Evolutionary conservation across 73 alveolate genomes (phyloP).

Genomic region (Tetrahymena malaccensis): DNA sequence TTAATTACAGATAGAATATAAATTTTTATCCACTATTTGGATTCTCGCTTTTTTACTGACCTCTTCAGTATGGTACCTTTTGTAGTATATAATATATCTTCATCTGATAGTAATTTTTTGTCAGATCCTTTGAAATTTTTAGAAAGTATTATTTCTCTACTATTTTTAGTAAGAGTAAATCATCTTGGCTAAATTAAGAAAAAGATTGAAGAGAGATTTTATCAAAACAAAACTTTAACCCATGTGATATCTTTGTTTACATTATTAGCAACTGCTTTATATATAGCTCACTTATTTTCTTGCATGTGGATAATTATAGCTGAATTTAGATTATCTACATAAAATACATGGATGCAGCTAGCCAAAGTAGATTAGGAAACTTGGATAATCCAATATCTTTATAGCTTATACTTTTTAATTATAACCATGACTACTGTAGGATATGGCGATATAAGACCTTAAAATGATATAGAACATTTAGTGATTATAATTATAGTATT

Average conservation of each 20-base stretch:
- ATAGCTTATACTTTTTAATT: slow-evolving; percentile 17
- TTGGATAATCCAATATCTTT: slow-evolving; percentile 15
- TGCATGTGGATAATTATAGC: background rate
- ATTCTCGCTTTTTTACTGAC: background rate
- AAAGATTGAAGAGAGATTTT: background rate
- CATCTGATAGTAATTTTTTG: background rate
- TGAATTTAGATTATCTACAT: background rate
- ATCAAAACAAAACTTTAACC: background rate
- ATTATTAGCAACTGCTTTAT: background rate
- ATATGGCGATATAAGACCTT: slow-evolving; percentile 36
- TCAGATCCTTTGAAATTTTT: background rate
- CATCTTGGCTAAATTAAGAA: background rate
- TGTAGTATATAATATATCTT: background rate
- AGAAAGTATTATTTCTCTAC: background rate
- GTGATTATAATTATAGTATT: slow-evolving; percentile 2
- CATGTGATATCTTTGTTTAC: background rate
- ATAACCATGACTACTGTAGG: slow-evolving; percentile 34
- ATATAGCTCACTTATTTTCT: background rate
- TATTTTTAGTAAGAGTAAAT: background rate
- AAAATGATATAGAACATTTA: slow-evolving; percentile 8
- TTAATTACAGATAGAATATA: background rate
- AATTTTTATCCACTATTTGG: background rate
- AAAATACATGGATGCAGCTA: background rate
- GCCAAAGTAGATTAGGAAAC: background rate
- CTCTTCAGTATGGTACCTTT: background rate